Evolutionary conservation across 2,329 filamentous ascomycete species (phyloP).

Genomic region (Fusarium sp.): DNA sequence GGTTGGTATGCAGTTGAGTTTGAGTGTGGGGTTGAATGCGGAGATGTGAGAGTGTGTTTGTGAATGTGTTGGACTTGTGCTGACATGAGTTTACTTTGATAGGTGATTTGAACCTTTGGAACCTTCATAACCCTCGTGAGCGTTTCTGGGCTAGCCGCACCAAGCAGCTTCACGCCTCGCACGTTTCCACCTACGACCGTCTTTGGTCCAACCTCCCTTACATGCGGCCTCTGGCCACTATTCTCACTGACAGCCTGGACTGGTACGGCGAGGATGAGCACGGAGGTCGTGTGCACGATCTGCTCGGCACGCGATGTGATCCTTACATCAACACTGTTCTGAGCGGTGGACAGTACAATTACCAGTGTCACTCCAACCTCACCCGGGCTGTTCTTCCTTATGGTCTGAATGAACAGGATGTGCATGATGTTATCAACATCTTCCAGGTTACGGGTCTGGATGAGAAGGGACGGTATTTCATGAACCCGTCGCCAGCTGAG

Average conservation of each 20-base stretch:
- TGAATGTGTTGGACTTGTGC: not conserved
- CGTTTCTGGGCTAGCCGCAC: constrained; percentile 86
- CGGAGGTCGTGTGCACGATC: constrained; percentile 79
- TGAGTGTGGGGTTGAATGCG: not conserved
- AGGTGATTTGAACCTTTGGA: constrained; percentile 88
- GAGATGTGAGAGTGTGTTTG: not conserved
- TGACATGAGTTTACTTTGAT: constrained; percentile 5
- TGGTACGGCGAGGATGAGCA: constrained; percentile 71
- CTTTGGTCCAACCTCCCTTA: constrained; percentile 85
- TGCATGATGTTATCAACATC: constrained; percentile 88
- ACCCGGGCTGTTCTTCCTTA: constrained; percentile 76
- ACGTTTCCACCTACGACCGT: constrained; percentile 77
- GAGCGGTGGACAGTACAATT: constrained; percentile 78
- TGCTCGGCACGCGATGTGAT: constrained; percentile 86
- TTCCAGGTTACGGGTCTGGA: constrained; percentile 88
- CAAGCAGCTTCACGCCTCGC: constrained; percentile 80
- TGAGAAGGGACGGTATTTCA: constrained; percentile 79
- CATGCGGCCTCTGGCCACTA: constrained; percentile 79
- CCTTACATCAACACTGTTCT: constrained; percentile 85
- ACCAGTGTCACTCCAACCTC: constrained; percentile 87
- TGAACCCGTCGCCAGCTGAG: constrained; percentile 71
- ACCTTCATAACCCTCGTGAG: constrained; percentile 79
- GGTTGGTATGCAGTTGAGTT: constrained; percentile 61
- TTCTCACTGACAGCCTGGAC: constrained; percentile 74
- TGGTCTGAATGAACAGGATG: constrained; percentile 77